Evolutionary conservation across 345 rosid species (phyloP).

Genomic region (Rhodomyrtus tomentosa): DNA sequence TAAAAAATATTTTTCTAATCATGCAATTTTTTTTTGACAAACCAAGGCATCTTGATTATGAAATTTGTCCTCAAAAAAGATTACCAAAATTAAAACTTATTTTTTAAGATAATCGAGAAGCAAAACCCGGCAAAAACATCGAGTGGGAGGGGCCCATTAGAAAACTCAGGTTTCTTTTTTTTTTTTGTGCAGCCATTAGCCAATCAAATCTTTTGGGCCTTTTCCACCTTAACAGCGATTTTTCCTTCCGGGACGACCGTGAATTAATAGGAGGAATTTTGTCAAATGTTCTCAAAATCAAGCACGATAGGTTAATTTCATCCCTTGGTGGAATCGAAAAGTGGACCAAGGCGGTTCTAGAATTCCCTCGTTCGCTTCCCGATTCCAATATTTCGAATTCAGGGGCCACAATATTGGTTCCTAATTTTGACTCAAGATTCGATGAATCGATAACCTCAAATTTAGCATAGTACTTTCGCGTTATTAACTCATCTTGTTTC

Average conservation of each 20-base stretch:
- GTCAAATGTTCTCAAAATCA: neutral
- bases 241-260: neutral
- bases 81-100: neutral
- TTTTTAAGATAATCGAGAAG: neutral
- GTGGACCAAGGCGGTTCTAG: neutral
- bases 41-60: neutral
- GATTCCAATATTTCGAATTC: no score
- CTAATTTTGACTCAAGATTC: neutral
- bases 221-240: neutral
- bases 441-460: no score
- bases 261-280: neutral
- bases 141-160: neutral
- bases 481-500: no score
- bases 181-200: no score
- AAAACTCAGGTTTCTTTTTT: neutral
- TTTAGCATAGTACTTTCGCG: no score
- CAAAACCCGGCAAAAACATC: neutral
- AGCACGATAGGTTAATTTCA: neutral
- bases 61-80: neutral
- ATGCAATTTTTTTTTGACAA: no score
- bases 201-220: neutral
- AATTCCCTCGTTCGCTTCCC: neutral
- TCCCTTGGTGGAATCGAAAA: neutral
- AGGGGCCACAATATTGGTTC: neutral
- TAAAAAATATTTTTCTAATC: no score